These are phyloP conservation scores for Tuber borchii DNA, from an alignment of 495 filamentous ascomycete species.

Conservation along the genomic window DNA sequence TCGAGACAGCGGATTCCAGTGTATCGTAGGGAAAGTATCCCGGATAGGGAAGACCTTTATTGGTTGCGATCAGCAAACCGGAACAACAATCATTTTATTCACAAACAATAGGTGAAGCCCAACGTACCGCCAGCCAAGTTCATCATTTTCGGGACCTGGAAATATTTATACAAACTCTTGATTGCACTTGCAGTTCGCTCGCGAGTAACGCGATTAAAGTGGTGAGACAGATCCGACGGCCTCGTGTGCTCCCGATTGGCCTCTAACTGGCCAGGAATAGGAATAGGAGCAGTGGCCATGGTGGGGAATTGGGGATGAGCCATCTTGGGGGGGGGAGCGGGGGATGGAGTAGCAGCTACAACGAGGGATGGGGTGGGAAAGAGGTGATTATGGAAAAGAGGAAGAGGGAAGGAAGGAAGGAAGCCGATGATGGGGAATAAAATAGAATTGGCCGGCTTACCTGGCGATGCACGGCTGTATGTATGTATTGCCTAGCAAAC, in stretches of 20 bases:
- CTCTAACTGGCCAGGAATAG: no score
- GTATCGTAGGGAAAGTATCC: conserved; percentile 87
- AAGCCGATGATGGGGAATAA: not conserved
- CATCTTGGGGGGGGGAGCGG: not conserved
- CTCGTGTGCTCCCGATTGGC: conserved; percentile 31
- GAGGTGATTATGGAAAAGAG: not conserved
- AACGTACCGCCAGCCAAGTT: conserved; percentile 81
- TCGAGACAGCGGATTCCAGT: conserved; percentile 70
- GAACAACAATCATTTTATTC: conserved; percentile 4
- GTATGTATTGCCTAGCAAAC: not conserved
- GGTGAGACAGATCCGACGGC: conserved; percentile 71
- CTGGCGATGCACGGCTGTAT: not conserved
- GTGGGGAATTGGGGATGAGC: conserved; percentile 9
- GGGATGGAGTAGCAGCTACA: not conserved
- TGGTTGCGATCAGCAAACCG: not conserved
- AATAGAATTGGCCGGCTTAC: not conserved
- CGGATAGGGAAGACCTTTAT: conserved; percentile 65
- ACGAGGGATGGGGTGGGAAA: not conserved
- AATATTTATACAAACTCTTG: conserved; percentile 81
- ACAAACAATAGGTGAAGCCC: not conserved
- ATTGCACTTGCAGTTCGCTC: conserved; percentile 57
- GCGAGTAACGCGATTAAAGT: conserved; percentile 62
- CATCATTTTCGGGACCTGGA: conserved; percentile 67
- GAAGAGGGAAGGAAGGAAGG: not conserved
- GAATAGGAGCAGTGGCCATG: conserved; percentile 7